phyloP scores from a whole-genome alignment of 768 basidiomycete genomes.

The Chlorophyllum brunneum region DNA sequence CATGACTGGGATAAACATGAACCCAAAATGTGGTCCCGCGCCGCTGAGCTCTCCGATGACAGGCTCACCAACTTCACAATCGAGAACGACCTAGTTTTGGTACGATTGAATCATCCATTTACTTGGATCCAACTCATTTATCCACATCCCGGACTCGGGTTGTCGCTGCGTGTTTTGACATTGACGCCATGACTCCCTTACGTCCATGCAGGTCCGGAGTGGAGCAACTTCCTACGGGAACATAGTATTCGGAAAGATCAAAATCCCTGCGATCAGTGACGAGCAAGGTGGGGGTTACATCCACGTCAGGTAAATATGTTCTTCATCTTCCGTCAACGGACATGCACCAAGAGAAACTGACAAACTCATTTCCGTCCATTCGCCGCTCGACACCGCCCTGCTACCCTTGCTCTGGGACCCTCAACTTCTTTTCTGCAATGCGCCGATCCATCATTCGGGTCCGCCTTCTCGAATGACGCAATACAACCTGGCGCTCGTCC shows the following conservation, averaged over 20 bases:
- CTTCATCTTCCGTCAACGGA: not conserved
- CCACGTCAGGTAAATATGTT: conserved; percentile 56
- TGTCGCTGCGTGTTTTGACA: not conserved
- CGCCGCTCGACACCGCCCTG: not conserved
- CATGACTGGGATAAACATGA: conserved; percentile 70
- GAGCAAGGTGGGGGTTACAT: conserved; percentile 60
- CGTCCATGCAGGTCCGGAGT: conserved; percentile 37
- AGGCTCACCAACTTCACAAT: conserved; percentile 51
- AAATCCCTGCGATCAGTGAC: conserved; percentile 63
- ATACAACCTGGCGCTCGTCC: not conserved
- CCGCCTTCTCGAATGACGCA: conserved; percentile 8
- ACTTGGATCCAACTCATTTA: not conserved
- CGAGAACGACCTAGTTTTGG: conserved; percentile 39
- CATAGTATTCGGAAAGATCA: conserved; percentile 74
- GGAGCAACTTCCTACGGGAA: conserved; percentile 61
- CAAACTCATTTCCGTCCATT: not conserved
- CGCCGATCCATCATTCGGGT: conserved; percentile 7
- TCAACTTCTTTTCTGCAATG: conserved; percentile 3
- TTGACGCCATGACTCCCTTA: not conserved
- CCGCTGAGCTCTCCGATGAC: conserved; percentile 43
- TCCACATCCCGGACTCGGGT: conserved; percentile 1
- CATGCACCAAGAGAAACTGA: not conserved
- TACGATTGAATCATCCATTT: conserved; percentile 18
- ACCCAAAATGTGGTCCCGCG: conserved; percentile 68
- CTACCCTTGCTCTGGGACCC: conserved; percentile 4